Evolutionary conservation across 1,139 yeast genomes (phyloP).

Genomic region (Entelexis paramagnoliae): DNA sequence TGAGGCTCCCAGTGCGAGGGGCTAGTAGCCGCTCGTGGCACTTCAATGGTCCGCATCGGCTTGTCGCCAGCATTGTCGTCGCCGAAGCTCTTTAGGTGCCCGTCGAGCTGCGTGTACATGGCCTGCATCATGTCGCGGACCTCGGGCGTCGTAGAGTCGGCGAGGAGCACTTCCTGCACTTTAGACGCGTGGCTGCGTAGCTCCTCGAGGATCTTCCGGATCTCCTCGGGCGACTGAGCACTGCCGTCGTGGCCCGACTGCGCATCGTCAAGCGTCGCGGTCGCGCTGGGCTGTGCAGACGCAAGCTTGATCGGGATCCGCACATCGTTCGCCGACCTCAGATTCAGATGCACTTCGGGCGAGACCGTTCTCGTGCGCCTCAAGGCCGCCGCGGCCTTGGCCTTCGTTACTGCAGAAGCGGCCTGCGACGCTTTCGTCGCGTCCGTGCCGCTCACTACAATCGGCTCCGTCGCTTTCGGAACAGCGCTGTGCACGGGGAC

Average conservation of each 20-base stretch:
- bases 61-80: not conserved
- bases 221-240: not conserved
- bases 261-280: too few species aligned
- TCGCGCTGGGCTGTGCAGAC: too few species aligned
- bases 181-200: constrained; percentile 1
- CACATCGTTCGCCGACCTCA: not conserved
- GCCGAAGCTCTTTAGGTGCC: not conserved
- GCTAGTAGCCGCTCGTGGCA: not conserved
- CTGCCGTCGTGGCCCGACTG: not conserved
- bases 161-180: not conserved
- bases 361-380: not conserved
- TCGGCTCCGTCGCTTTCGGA: not conserved
- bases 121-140: not conserved
- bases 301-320: not conserved
- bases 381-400: not conserved
- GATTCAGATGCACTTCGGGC: not conserved
- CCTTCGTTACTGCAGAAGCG: not conserved
- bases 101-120: not conserved
- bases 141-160: not conserved
- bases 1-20: not conserved
- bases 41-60: not conserved
- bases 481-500: not conserved
- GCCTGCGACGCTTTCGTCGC: not conserved
- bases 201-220: constrained; percentile 1
- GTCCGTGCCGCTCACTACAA: not conserved